Conservation (phyloP, 2,329 filamentous ascomycete genomes). For the Ophiognomonia clavigignenti-juglandacearum region DNA sequence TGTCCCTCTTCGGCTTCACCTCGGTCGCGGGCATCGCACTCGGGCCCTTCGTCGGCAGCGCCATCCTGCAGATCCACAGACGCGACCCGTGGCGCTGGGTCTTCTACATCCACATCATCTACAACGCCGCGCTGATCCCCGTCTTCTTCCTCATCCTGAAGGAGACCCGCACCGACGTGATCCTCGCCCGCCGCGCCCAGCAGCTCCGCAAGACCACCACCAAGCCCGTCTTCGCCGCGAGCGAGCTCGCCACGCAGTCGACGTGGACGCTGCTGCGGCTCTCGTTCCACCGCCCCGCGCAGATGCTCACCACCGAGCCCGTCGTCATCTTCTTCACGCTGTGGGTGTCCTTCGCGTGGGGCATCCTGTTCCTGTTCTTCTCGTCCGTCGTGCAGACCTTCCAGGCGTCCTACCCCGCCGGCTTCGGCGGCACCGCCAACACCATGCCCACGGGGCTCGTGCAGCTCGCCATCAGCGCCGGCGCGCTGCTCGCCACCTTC, state of each 20-base stretch:
- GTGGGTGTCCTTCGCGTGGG: constrained; percentile 69
- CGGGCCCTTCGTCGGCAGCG: constrained; percentile 12
- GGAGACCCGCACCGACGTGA: constrained; percentile 64
- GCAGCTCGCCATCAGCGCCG: constrained; percentile 45
- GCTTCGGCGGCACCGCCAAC: too few species aligned
- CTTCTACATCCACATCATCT: constrained; percentile 53
- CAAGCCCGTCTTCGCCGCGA: constrained; percentile 8
- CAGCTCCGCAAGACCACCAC: constrained; percentile 43
- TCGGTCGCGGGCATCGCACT: constrained; percentile 12
- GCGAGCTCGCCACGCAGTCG: constrained; percentile 17
- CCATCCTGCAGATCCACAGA: constrained; percentile 9
- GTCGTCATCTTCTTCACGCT: constrained; percentile 60
- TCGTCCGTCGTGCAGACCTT: constrained; percentile 61
- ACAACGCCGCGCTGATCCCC: constrained; percentile 39
- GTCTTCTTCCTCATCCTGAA: constrained; percentile 53
- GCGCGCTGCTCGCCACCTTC: constrained; percentile 49
- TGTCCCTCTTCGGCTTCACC: constrained; percentile 14
- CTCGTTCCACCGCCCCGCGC: constrained; percentile 28
- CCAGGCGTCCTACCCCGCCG: constrained; percentile 49
- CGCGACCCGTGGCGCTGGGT: constrained; percentile 43
- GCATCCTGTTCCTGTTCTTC: constrained; percentile 60
- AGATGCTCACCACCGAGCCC: constrained; percentile 51
- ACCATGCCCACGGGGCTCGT: constrained; percentile 56
- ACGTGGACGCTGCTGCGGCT: constrained; percentile 21
- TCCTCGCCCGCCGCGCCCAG: constrained; percentile 56